Conservation (phyloP, 768 basidiomycete species). For the Boletales sp. region DNA sequence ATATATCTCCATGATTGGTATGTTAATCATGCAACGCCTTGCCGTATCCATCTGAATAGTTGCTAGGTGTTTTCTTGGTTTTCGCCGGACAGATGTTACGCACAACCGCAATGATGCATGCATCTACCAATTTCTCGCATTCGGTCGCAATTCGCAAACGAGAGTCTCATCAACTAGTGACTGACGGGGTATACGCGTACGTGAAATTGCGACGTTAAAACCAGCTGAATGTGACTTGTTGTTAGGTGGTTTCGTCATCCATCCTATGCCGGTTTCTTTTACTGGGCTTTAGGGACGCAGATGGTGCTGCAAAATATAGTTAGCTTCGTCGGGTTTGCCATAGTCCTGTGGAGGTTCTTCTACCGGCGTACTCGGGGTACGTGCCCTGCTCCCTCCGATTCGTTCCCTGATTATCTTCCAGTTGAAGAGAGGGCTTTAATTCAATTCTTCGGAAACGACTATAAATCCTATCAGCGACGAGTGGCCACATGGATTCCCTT, state of each 20-base stretch:
- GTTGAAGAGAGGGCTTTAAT: slow-evolving; percentile 80
- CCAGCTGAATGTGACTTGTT: background rate
- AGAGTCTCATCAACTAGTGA: slow-evolving; percentile 75
- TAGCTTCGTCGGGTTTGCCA: slow-evolving; percentile 59
- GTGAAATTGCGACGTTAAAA: slow-evolving; percentile 23
- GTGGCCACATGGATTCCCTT: slow-evolving; percentile 92
- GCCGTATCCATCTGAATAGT: background rate
- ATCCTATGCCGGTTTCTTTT: slow-evolving; percentile 96
- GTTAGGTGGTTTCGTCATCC: slow-evolving; percentile 73
- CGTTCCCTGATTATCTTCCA: slow-evolving; percentile 29
- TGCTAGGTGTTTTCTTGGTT: slow-evolving; percentile 60
- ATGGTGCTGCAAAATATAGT: slow-evolving; percentile 85
- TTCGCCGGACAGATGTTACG: slow-evolving; percentile 73
- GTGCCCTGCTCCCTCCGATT: slow-evolving; percentile 24
- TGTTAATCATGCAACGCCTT: slow-evolving; percentile 15
- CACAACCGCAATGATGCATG: slow-evolving; percentile 95
- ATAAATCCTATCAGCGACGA: slow-evolving; percentile 65
- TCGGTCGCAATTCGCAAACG: slow-evolving; percentile 73
- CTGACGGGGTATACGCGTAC: slow-evolving; percentile 84
- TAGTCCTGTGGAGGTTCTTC: slow-evolving; percentile 86
- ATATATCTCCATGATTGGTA: slow-evolving; percentile 61
- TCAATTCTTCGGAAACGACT: slow-evolving; percentile 88
- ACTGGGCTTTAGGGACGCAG: slow-evolving; percentile 96
- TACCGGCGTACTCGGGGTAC: slow-evolving; percentile 71
- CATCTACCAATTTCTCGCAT: slow-evolving; percentile 92